These are phyloP conservation scores for Diplodia sapinea DNA, from an alignment of 2,329 filamentous ascomycete genomes.

Conservation along the genomic window DNA sequence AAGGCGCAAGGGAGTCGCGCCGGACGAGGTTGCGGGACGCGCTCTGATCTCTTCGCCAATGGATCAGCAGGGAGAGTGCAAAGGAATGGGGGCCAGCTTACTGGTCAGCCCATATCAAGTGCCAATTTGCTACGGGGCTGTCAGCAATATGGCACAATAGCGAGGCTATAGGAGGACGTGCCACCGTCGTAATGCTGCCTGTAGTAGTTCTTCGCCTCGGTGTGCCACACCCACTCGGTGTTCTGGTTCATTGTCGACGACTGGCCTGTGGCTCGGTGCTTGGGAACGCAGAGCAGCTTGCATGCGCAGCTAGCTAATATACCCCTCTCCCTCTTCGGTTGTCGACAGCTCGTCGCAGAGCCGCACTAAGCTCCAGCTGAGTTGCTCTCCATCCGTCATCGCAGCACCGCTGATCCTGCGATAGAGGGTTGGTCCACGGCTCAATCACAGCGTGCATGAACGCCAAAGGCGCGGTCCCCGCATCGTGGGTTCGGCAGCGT, in stretches of 20 bases:
- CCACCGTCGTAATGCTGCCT: neutral
- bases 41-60: neutral
- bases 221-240: neutral
- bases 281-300: neutral
- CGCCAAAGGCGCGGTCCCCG: neutral
- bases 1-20: neutral
- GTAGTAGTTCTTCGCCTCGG: neutral
- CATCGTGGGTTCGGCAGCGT: neutral
- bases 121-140: neutral
- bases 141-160: neutral
- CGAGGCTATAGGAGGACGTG: neutral
- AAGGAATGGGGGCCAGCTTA: neutral
- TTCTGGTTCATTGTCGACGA: neutral
- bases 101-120: neutral
- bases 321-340: neutral
- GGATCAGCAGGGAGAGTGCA: neutral
- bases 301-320: constrained; percentile 10
- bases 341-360: neutral
- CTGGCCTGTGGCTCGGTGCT: neutral
- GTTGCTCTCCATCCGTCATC: neutral
- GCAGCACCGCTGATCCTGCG: constrained; percentile 2
- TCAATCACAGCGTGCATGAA: constrained; percentile 11
- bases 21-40: neutral
- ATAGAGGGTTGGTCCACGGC: neutral
- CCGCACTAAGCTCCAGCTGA: constrained; percentile 13